These are phyloP conservation scores for Nicotiana attenuata DNA, from an alignment of 257 asterid genomes.

Conservation along the genomic window DNA sequence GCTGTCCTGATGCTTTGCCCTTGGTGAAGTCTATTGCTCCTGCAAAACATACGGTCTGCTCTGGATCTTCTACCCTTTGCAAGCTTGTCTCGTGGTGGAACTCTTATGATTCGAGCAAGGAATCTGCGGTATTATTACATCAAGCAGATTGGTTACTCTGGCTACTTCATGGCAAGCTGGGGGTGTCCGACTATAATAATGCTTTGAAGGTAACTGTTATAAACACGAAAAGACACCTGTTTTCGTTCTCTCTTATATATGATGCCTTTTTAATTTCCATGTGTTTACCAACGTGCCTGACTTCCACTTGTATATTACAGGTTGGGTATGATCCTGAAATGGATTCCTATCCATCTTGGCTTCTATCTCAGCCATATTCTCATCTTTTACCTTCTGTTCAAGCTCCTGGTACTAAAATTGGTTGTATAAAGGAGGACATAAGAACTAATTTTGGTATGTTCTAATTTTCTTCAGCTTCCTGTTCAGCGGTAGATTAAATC, in stretches of 20 bases:
- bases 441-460: slow-evolving; percentile 52
- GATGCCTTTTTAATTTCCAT: neutral
- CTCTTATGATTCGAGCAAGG: slow-evolving; percentile 37
- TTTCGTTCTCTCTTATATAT: neutral
- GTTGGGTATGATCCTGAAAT: slow-evolving; percentile 87
- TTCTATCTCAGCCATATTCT: slow-evolving; percentile 67
- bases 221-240: neutral
- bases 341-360: slow-evolving; percentile 78
- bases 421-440: slow-evolving; percentile 52
- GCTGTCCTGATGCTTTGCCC: slow-evolving; percentile 71
- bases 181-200: slow-evolving; percentile 83
- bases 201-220: slow-evolving; percentile 63
- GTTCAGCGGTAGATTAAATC: neutral
- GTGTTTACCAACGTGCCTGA: neutral
- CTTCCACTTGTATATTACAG: slow-evolving; percentile 27
- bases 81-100: slow-evolving; percentile 91
- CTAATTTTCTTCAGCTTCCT: neutral
- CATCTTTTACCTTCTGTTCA: slow-evolving; percentile 56
- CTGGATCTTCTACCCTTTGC: slow-evolving; percentile 84
- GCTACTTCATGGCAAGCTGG: slow-evolving; percentile 90
- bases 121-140: slow-evolving; percentile 64
- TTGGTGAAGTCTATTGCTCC: slow-evolving; percentile 76
- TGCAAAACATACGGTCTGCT: slow-evolving; percentile 78
- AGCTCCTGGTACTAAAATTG: slow-evolving; percentile 80
- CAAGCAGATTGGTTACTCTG: slow-evolving; percentile 92